Conservation (phyloP, 129 eudicot species). For the Helichrysum umbraculigerum region DNA sequence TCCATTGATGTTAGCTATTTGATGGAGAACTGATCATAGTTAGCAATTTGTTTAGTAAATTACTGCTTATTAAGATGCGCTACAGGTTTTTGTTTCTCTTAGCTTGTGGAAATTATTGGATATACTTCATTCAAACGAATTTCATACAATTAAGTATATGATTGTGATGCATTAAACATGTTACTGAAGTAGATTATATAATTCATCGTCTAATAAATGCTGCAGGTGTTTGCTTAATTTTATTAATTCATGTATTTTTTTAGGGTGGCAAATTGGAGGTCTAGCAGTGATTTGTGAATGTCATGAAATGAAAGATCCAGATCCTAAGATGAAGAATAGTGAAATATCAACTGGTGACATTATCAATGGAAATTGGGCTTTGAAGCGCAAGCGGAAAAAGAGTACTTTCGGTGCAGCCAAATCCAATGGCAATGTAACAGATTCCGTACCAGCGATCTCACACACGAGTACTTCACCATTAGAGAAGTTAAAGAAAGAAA, state of each 20-base stretch:
- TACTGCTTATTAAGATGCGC: neutral
- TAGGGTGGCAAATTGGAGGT: constrained; percentile 13
- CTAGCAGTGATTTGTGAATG: constrained; percentile 14
- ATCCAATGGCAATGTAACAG: constrained; percentile 39
- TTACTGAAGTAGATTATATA: neutral
- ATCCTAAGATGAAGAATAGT: constrained; percentile 57
- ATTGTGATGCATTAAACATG: neutral
- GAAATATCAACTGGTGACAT: constrained; percentile 44
- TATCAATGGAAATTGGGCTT: constrained; percentile 70
- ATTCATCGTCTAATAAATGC: neutral
- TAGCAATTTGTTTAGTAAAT: neutral
- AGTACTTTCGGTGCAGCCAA: constrained; percentile 50
- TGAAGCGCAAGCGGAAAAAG: constrained; percentile 78
- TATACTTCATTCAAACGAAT: neutral
- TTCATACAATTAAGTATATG: neutral
- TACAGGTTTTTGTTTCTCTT: neutral
- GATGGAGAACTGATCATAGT: neutral
- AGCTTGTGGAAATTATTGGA: neutral
- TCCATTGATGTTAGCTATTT: too few relatives aligned
- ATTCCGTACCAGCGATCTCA: constrained; percentile 40
- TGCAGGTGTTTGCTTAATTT: neutral
- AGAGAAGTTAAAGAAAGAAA: constrained; percentile 34
- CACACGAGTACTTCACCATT: constrained; percentile 36
- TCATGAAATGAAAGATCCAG: constrained; percentile 29
- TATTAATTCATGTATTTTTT: constrained; percentile 3